Evolutionary conservation across 306 rosid genomes (phyloP), one percentile per base, ranked within the genome.

Genomic region (Casuarina glauca): DNA sequence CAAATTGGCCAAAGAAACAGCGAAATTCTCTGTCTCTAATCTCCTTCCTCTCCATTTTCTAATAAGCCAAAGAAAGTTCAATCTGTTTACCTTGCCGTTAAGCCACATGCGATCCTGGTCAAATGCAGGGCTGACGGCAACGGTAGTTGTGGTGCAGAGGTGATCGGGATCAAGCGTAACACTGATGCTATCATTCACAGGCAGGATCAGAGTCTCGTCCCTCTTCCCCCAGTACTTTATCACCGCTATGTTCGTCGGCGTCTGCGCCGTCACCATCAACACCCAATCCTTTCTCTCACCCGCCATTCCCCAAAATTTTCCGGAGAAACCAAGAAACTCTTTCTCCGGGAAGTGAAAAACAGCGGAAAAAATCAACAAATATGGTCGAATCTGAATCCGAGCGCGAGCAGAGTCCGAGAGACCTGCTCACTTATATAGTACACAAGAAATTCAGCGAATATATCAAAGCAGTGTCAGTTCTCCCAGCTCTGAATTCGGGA

Each of bases 141-240:
- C 99, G 19, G 97, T 93, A 86, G 99, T 95, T 49, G 92, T 95
- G 5, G 99, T 93, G 74, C 99, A 95, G 61, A 95, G 96, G 68
- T 95, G 97, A 57, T 9, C 77, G 20, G 97, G 99, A 83, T 95
- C 99, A 80, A 95, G 97, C 58, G 99, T 95, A 8, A 93, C 97
- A 66, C 99, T 95, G 73, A 93, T 95, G 70, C 99, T 95, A 75
- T 95, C 99, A 61, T 95, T 95, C 6, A 95, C 91, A 1, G 99
- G 97, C 80, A 95, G 78, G 78, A 95, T 93, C 5, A 95, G 88
- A 63, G 82, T 82, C 80, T 95, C 99, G 66, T 95, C 97, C 52
- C 99, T 87, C 86, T 95, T 95, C 0, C 99, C 99, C 99, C 99
- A 95, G 79, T 95, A 95, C 84, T 95, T 95, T 70, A 95, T 95